Evolutionary conservation across 2,329 filamentous ascomycete species (phyloP).

Genomic region (Epichloe festucae): DNA sequence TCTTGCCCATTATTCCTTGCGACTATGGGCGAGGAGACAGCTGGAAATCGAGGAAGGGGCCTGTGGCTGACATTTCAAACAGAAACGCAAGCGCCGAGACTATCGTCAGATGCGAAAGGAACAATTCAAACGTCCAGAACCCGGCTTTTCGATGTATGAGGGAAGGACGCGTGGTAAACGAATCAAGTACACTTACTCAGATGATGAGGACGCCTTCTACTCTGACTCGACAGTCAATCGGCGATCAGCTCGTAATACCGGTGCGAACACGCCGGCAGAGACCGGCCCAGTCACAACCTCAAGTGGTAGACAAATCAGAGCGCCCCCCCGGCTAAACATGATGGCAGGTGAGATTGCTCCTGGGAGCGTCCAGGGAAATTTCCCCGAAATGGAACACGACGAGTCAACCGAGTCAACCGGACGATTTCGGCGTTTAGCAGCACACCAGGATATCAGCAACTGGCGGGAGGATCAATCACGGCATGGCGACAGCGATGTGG

Average conservation of each 20-base stretch:
- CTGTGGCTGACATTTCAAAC: constrained; percentile 8
- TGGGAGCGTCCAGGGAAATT: constrained; percentile 33
- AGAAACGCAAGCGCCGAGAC: constrained; percentile 89
- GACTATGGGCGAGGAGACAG: neutral
- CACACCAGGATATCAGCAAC: constrained; percentile 36
- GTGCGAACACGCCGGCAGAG: constrained; percentile 60
- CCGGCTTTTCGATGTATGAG: constrained; percentile 87
- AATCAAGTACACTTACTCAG: constrained; percentile 91
- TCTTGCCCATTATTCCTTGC: no score
- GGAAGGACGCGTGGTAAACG: constrained; percentile 92
- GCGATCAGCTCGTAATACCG: constrained; percentile 62
- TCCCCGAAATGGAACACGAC: constrained; percentile 26
- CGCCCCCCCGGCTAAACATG: constrained; percentile 51
- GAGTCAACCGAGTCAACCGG: constrained; percentile 30
- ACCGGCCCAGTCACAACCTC: constrained; percentile 55
- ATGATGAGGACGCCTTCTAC: constrained; percentile 64
- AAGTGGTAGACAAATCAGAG: constrained; percentile 74
- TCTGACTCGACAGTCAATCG: constrained; percentile 48
- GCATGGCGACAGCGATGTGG: constrained; percentile 44
- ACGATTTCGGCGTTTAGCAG: constrained; percentile 36
- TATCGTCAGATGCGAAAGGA: constrained; percentile 79
- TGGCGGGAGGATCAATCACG: constrained; percentile 26
- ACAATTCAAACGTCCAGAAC: constrained; percentile 75
- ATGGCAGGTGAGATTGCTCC: constrained; percentile 39
- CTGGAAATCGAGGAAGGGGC: neutral